These are phyloP conservation scores for Acacia confusa DNA, from an alignment of 306 rosid genomes.

Conservation along the genomic window DNA sequence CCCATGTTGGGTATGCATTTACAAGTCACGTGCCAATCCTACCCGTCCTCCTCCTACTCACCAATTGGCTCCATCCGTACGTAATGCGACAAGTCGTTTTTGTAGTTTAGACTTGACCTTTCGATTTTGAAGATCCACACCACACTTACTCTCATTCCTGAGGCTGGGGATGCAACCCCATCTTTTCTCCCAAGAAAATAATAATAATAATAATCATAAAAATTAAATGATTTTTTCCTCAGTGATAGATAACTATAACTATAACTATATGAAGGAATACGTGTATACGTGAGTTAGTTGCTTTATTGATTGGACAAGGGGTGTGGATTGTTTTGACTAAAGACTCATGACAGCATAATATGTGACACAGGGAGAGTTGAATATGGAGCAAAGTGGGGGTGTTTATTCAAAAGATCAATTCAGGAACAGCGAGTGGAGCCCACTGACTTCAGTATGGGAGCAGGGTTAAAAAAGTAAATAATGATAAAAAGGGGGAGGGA, in stretches of 20 bases:
- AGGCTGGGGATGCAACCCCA: not conserved
- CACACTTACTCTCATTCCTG: not conserved
- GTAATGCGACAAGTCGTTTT: not conserved
- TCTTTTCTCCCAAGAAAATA: not conserved
- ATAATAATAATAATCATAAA: too few relatives aligned
- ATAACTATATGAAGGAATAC: too few relatives aligned
- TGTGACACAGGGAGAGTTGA: not conserved
- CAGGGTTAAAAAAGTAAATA: not conserved
- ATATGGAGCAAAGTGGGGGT: not conserved
- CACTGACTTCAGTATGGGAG: not conserved
- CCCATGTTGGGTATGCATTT: not conserved
- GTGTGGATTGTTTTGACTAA: not conserved
- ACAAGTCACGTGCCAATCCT: constrained; percentile 1
- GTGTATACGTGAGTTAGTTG: too few relatives aligned
- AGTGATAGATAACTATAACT: too few relatives aligned
- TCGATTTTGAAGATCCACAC: not conserved
- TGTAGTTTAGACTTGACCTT: not conserved
- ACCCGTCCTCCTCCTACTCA: too few relatives aligned
- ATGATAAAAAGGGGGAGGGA: not conserved
- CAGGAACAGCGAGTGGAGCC: not conserved
- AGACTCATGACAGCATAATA: not conserved
- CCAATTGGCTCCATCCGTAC: not conserved
- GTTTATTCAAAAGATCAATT: not conserved
- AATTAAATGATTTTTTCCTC: too few relatives aligned
- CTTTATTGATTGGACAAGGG: not conserved